Base-by-base conservation (phyloP, 116 monocot species). In the Papilionanthe hybrid region DNA sequence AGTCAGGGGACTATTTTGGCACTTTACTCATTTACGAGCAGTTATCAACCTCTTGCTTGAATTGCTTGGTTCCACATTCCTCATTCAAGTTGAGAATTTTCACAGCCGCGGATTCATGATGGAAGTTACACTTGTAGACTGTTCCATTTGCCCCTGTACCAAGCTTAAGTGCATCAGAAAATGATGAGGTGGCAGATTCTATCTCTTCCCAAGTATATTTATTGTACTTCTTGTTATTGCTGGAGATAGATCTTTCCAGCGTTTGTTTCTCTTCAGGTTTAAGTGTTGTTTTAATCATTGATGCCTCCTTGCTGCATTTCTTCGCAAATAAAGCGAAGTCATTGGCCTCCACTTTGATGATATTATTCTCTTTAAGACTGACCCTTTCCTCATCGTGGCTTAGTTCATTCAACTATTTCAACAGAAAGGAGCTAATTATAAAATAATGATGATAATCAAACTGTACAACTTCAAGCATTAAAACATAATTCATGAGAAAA, bases 151-250 rank as follows among this genome's bases (percentile, higher is more conserved):
- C 67, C 9, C 85, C 85, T 67, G 48, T 56, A 17, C 85, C 85
- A 22, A 85, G 72, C 74, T 49, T 78, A 22, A 81, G 75, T 28
- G 50, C 60, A 75, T 57, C 32, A 78, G 81, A 85, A 57, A 85
- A 78, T 74, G 81, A 78, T 41, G 75, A 85, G 15, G 85, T 85
- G 0, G 85, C 78, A 49, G 44, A 66, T 73, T 81, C 60, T 57
- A 85, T 85, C 78, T 85, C 85, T 43, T 85, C 78, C 85, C 85
- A 85, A 5, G 81, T 85, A 22, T 81, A 85, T 58, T 72, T 78
- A 9, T 75, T 81, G 56, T 48, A 85, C 8, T 78, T 45, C 18
- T 85, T 58, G 49, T 55, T 58, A 75, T 20, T 32, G 28, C 15
- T 23, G 19, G 9, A 17, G 7, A 9, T 23, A 6, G 53, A n/a